phyloP scores from a whole-genome alignment of 192 early-diverging fungal genomes.

The Backusella circina region DNA sequence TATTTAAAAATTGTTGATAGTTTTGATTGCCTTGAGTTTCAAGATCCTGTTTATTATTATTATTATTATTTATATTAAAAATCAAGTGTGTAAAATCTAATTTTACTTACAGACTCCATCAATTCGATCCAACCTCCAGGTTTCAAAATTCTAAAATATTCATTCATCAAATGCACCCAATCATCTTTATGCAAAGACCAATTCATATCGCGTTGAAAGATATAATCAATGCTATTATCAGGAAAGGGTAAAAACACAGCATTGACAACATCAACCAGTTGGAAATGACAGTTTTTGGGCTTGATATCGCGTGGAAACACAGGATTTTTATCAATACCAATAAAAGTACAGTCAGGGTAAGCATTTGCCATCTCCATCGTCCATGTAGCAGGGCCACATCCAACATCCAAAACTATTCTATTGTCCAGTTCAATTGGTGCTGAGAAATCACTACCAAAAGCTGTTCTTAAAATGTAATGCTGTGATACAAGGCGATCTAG shows the following conservation, averaged over 20 bases:
- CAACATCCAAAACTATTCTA: constrained; percentile 20
- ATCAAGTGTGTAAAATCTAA: neutral
- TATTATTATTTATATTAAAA: neutral
- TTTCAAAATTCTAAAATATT: constrained; percentile 25
- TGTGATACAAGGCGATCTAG: constrained; percentile 1
- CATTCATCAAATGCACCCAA: constrained; percentile 16
- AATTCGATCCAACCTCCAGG: constrained; percentile 35
- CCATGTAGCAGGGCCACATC: constrained; percentile 35
- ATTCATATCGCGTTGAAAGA: constrained; percentile 21
- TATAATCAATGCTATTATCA: constrained; percentile 30
- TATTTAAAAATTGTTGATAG: constrained; percentile 19
- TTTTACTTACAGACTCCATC: neutral
- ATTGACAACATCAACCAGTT: constrained; percentile 10
- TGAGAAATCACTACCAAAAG: neutral
- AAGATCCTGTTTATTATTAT: constrained; percentile 17
- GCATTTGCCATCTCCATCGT: constrained; percentile 47
- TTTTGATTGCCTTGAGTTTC: constrained; percentile 19
- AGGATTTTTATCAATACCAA: constrained; percentile 43
- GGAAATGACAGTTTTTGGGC: constrained; percentile 18
- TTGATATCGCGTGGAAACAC: constrained; percentile 30
- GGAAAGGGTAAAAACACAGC: constrained; percentile 23
- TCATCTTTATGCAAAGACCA: constrained; percentile 12
- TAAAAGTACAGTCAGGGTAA: constrained; percentile 40
- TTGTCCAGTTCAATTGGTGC: constrained; percentile 1
- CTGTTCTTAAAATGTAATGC: neutral